phyloP scores from a whole-genome alignment of 1,284 basidiomycete species.

The Kalmanozyma brasiliensis region DNA sequence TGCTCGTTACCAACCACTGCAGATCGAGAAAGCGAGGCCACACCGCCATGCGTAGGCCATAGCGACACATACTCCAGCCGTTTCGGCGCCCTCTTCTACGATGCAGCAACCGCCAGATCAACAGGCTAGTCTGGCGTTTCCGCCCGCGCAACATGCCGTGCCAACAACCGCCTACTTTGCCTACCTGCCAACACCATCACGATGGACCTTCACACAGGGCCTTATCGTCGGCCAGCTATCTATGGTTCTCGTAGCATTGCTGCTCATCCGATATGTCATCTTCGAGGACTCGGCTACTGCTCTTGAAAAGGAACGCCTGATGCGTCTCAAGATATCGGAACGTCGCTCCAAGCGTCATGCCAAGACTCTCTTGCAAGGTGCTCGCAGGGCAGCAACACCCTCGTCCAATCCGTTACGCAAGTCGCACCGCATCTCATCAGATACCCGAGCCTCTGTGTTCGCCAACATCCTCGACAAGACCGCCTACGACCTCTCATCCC shows the following conservation, averaged over 20 bases:
- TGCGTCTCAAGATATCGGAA: constrained; percentile 47
- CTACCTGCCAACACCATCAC: constrained; percentile 21
- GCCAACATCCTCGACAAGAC: constrained; percentile 69
- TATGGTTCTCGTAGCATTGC: constrained; percentile 60
- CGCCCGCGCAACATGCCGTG: constrained; percentile 15
- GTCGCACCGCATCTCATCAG: constrained; percentile 26
- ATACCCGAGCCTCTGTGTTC: constrained; percentile 23
- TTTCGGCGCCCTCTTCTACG: too few species aligned
- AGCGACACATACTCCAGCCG: too few species aligned
- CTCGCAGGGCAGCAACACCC: constrained; percentile 7
- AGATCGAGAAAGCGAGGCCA: too few species aligned
- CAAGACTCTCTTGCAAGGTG: constrained; percentile 30
- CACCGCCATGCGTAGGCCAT: too few species aligned
- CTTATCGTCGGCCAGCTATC: constrained; percentile 72
- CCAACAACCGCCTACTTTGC: constrained; percentile 21
- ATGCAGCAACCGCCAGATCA: constrained; percentile 21
- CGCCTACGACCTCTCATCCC: constrained; percentile 71
- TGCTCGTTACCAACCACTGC: too few species aligned
- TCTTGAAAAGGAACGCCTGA: constrained; percentile 45
- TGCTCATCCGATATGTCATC: constrained; percentile 71
- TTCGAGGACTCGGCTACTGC: constrained; percentile 69
- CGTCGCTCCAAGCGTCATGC: constrained; percentile 47
- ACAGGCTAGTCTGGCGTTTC: constrained; percentile 15
- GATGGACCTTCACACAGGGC: constrained; percentile 72
- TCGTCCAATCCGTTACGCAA: constrained; percentile 16